These are phyloP conservation scores for Solanum raphanifolium DNA, from an alignment of 257 asterid genomes.

Conservation along the genomic window DNA sequence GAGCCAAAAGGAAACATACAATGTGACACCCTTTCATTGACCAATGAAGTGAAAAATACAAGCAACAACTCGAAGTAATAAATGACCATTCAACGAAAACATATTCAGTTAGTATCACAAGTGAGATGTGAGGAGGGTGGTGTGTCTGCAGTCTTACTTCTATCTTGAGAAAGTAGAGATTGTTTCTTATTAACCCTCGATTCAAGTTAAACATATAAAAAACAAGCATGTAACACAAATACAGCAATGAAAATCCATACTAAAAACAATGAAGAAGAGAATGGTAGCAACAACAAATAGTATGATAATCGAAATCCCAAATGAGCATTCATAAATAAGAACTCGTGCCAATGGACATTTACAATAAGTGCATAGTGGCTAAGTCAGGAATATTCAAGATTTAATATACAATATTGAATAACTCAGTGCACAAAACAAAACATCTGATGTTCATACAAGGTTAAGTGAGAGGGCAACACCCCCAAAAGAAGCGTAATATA, in stretches of 20 bases:
- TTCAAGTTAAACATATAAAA: too few species aligned
- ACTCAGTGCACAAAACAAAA: background rate
- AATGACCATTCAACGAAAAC: background rate
- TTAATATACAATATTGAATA: background rate
- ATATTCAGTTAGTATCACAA: background rate
- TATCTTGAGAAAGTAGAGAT: background rate
- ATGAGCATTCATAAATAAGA: background rate
- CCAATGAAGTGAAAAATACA: background rate
- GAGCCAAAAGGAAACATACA: background rate
- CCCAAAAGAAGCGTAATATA: background rate
- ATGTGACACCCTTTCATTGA: background rate
- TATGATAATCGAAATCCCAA: background rate
- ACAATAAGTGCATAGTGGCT: background rate
- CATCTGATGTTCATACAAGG: background rate
- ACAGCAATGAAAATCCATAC: background rate
- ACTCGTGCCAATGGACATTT: background rate
- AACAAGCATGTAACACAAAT: too few species aligned
- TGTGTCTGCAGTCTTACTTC: too few species aligned
- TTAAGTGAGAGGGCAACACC: background rate
- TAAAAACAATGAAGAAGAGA: background rate
- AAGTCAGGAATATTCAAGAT: background rate
- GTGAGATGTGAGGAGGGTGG: background rate
- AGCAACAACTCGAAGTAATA: background rate
- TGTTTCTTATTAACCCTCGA: background rate
- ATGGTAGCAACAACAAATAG: background rate